Evolutionary conservation across 108 stramenopile genomes (phyloP).

Genomic region (Stephanodiscus minutulus): DNA sequence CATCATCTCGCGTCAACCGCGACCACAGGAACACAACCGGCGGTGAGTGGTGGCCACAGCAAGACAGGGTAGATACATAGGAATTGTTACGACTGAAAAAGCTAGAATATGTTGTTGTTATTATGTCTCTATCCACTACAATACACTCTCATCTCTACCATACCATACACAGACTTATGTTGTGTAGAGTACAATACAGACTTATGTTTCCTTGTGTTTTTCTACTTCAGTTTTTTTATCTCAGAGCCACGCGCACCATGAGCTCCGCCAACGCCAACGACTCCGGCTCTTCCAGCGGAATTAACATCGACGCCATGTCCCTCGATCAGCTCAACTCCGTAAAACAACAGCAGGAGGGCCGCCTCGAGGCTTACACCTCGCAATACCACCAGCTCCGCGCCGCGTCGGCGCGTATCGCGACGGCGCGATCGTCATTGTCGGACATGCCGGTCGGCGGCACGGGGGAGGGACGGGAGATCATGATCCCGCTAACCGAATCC

Average conservation of each 20-base stretch:
- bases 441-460: constrained; percentile 18
- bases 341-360: constrained; percentile 76
- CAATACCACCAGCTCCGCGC: constrained; percentile 78
- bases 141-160: too few species aligned
- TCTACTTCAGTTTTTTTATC: too few species aligned
- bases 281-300: constrained; percentile 15
- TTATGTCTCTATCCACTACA: too few species aligned
- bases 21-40: too few species aligned
- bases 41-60: neutral
- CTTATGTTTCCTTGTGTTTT: too few species aligned
- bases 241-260: constrained; percentile 5
- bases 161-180: too few species aligned
- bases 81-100: neutral
- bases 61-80: neutral
- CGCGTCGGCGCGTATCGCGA: constrained; percentile 72
- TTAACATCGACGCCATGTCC: constrained; percentile 77
- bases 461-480: constrained; percentile 63
- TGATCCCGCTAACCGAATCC: constrained; percentile 87
- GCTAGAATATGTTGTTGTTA: neutral
- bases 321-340: constrained; percentile 82
- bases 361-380: constrained; percentile 64
- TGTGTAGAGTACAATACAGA: too few species aligned
- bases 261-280: constrained; percentile 25
- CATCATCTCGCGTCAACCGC: too few species aligned
- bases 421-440: constrained; percentile 60